A percentile compares a stretch with the other conserved stretches of the same genome.
These are phyloP conservation scores for Coniochaeta sp. DNA, from an alignment of 2,329 filamentous ascomycete species.

Conservation along the genomic window DNA sequence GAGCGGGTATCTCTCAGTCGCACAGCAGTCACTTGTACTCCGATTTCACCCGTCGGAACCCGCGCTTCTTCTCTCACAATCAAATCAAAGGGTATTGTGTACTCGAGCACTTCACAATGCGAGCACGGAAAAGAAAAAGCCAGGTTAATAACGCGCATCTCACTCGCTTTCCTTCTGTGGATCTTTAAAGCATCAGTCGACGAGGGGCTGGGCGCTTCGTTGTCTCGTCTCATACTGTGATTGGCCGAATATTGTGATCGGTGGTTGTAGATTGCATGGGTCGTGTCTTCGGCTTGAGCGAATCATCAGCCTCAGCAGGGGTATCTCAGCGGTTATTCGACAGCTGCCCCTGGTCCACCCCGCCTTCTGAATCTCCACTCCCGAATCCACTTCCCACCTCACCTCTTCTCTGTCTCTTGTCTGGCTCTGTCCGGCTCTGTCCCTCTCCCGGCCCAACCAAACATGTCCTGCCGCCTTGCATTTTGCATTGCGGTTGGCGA, in stretches of 20 bases:
- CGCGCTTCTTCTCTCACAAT: constrained; percentile 1
- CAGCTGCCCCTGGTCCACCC: neutral
- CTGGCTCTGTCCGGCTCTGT: no score
- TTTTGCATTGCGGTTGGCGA: constrained; percentile 1
- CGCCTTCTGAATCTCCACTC: neutral
- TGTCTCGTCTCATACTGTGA: neutral
- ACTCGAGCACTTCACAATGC: constrained; percentile 1
- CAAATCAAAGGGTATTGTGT: constrained; percentile 1
- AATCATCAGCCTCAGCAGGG: neutral
- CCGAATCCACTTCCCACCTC: constrained; percentile 4
- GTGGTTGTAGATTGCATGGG: constrained; percentile 2
- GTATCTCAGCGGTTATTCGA: constrained; percentile 3
- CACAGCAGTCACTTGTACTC: neutral
- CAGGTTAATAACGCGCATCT: neutral
- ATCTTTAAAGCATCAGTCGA: neutral
- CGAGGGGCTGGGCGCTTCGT: constrained; percentile 2
- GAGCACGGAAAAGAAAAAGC: no score
- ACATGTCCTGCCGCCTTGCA: neutral
- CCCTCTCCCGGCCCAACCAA: neutral
- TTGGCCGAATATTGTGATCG: constrained; percentile 2
- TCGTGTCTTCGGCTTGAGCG: neutral
- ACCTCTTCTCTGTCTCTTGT: neutral
- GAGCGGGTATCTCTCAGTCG: neutral
- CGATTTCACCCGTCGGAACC: constrained; percentile 1
- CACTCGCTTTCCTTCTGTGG: neutral